These are phyloP conservation scores for Aspergillus avenaceus DNA, from an alignment of 495 filamentous ascomycete genomes.

Conservation along the genomic window DNA sequence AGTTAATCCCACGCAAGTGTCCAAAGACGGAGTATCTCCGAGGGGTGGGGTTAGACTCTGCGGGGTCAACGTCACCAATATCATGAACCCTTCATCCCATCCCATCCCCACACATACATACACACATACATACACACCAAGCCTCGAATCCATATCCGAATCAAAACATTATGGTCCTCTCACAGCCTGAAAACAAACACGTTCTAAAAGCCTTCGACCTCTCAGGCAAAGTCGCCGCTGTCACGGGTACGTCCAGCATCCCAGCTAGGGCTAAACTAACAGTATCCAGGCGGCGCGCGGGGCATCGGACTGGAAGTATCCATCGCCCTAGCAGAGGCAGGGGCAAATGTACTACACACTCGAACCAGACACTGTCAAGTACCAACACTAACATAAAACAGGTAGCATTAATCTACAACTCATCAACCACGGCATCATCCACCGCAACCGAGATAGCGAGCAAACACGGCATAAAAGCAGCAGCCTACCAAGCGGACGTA, in stretches of 20 bases:
- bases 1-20: too few species aligned
- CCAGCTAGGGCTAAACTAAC: not conserved
- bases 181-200: conserved; percentile 32
- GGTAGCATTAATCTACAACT: conserved; percentile 51
- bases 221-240: conserved; percentile 30
- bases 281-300: conserved; percentile 56
- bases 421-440: conserved; percentile 62
- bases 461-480: conserved; percentile 61
- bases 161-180: conserved; percentile 33
- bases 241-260: conserved; percentile 20
- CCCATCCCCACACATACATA: too few species aligned
- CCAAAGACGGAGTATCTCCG: too few species aligned
- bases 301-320: conserved; percentile 78
- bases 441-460: conserved; percentile 66
- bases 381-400: conserved; percentile 18
- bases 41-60: too few species aligned
- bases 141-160: too few species aligned
- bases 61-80: too few species aligned
- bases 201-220: conserved; percentile 34
- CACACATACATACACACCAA: too few species aligned
- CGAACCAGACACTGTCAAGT: not conserved
- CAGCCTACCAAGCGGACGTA: conserved; percentile 68
- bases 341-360: conserved; percentile 51
- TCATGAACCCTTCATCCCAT: too few species aligned
- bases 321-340: conserved; percentile 69